A percentile compares a stretch with the other conserved stretches of the same genome.
Evolutionary conservation across 345 rosid genomes (phyloP).

Genomic region (Eucalyptus urophylla): DNA sequence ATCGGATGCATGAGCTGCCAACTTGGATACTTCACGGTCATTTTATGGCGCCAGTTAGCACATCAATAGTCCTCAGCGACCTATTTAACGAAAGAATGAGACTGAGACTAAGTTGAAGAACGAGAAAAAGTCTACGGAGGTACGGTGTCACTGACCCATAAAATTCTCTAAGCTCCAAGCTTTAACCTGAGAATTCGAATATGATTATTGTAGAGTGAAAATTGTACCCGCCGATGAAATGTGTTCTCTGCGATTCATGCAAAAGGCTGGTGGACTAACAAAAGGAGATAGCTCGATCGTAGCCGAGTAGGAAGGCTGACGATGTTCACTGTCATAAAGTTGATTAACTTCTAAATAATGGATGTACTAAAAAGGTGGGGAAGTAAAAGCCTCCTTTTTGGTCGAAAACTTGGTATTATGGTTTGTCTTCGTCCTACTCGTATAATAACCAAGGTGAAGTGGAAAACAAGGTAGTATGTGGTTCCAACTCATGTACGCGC

Average conservation of each 20-base stretch:
- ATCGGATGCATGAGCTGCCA: not conserved
- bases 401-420: not conserved
- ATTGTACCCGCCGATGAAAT: not conserved
- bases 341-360: not conserved
- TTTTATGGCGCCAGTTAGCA: not conserved
- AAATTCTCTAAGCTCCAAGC: not conserved
- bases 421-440: not conserved
- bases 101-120: not conserved
- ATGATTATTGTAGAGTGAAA: not conserved
- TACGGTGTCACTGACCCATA: not conserved
- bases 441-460: not conserved
- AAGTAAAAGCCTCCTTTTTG: not conserved
- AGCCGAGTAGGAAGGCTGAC: not conserved
- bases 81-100: not conserved
- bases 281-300: not conserved
- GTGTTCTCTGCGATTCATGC: not conserved
- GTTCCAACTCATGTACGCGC: not conserved
- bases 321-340: not conserved
- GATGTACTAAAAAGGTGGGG: not conserved
- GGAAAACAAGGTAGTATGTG: not conserved
- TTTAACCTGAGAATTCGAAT: not conserved
- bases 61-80: not conserved
- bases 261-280: not conserved
- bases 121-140: not conserved
- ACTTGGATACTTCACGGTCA: not conserved